Evolutionary conservation across 495 filamentous ascomycete species (phyloP).

Genomic region (Aspergillus coremiiformis): DNA sequence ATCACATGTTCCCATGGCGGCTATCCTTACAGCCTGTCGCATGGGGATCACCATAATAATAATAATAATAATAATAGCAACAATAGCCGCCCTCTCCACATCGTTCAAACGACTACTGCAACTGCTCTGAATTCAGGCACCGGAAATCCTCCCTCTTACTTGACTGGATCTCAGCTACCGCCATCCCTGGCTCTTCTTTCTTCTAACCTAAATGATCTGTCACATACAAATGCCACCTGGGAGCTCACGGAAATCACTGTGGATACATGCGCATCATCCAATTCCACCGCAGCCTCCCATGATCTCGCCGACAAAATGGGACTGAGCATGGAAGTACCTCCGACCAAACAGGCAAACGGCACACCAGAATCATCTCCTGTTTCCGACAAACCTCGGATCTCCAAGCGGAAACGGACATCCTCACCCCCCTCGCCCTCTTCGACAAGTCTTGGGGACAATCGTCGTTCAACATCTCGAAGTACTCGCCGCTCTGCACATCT

Average conservation of each 20-base stretch:
- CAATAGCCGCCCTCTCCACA: slow-evolving; percentile 7
- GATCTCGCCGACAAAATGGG: slow-evolving; percentile 3
- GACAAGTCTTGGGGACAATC: slow-evolving; percentile 22
- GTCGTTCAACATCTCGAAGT: slow-evolving; percentile 27
- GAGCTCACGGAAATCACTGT: slow-evolving; percentile 5
- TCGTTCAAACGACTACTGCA: slow-evolving; percentile 2
- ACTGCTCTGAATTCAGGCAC: slow-evolving; percentile 9
- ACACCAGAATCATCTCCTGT: neutral
- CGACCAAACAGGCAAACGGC: neutral
- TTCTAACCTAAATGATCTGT: neutral
- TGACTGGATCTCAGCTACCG: neutral
- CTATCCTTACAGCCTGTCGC: slow-evolving; percentile 1
- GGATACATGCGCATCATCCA: slow-evolving; percentile 6
- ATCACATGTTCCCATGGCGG: slow-evolving; percentile 5
- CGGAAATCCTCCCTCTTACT: slow-evolving; percentile 2
- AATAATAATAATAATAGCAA: slow-evolving; percentile 9
- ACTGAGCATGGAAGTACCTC: neutral
- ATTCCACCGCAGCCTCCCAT: neutral
- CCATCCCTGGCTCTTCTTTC: slow-evolving; percentile 3
- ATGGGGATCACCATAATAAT: slow-evolving; percentile 9
- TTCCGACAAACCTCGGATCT: slow-evolving; percentile 6
- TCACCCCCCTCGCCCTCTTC: slow-evolving; percentile 25
- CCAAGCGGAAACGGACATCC: slow-evolving; percentile 13
- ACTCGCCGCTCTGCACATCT: slow-evolving; percentile 23
- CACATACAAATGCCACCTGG: slow-evolving; percentile 6